These are phyloP conservation scores for Saussurea involucrata DNA, from an alignment of 129 eudicot genomes.

Conservation along the genomic window DNA sequence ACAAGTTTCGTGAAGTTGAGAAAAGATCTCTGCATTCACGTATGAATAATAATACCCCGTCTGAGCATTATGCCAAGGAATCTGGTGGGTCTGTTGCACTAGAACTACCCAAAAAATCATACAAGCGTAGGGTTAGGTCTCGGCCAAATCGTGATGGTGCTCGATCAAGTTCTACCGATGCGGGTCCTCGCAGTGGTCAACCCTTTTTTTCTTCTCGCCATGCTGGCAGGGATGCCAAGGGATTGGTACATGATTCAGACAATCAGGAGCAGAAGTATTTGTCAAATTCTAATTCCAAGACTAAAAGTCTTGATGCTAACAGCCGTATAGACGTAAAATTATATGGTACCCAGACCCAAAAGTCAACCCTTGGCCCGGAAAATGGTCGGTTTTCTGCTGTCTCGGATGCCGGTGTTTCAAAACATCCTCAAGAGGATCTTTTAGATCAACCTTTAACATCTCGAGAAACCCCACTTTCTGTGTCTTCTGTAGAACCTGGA, in stretches of 20 bases:
- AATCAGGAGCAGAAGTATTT: conserved; percentile 30
- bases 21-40: conserved; percentile 35
- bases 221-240: conserved; percentile 47
- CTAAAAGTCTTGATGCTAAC: conserved; percentile 45
- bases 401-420: conserved; percentile 24
- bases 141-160: conserved; percentile 72
- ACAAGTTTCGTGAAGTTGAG: conserved; percentile 50
- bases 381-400: conserved; percentile 21
- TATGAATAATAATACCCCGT: conserved; percentile 29
- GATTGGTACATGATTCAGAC: conserved; percentile 35
- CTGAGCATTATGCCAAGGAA: conserved; percentile 52
- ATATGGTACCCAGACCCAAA: conserved; percentile 37
- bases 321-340: conserved; percentile 40
- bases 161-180: conserved; percentile 55
- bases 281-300: conserved; percentile 28
- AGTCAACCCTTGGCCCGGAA: conserved; percentile 29
- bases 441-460: conserved; percentile 30
- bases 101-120: conserved; percentile 71
- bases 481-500: conserved; percentile 28
- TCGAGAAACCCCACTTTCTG: conserved; percentile 25
- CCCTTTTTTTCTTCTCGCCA: conserved; percentile 51
- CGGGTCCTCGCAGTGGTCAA: conserved; percentile 39
- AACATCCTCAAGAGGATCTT: conserved; percentile 19
- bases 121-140: conserved; percentile 72
- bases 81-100: conserved; percentile 54